These are phyloP conservation scores for Kwoniella mangroviensis DNA, from an alignment of 768 basidiomycete genomes.

Conservation along the genomic window DNA sequence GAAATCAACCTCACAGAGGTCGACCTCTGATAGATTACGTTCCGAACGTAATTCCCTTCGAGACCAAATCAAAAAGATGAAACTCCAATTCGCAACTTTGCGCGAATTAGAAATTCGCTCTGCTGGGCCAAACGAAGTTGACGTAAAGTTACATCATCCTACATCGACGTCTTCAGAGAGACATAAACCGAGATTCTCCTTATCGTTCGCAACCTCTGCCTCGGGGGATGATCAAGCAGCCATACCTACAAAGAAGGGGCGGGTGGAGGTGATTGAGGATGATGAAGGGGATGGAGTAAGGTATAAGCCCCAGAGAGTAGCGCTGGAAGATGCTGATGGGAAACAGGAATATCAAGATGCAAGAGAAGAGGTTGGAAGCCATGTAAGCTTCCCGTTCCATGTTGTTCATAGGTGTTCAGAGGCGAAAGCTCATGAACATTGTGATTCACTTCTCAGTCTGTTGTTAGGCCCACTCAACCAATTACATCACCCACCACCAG, in stretches of 20 bases:
- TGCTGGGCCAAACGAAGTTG: neutral
- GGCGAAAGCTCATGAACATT: neutral
- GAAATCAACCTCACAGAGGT: neutral
- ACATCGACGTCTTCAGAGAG: neutral
- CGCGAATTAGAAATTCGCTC: neutral
- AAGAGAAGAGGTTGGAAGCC: no score
- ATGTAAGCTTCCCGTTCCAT: no score
- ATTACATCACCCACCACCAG: neutral
- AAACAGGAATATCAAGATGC: neutral
- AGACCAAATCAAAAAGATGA: neutral
- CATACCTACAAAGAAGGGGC: neutral
- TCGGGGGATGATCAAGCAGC: neutral
- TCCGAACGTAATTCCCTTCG: neutral
- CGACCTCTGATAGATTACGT: slow-evolving; percentile 13
- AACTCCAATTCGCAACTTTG: neutral
- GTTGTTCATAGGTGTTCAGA: no score
- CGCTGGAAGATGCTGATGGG: neutral
- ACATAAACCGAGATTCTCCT: neutral
- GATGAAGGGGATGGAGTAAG: slow-evolving; percentile 7
- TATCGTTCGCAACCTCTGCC: neutral
- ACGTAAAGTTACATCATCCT: neutral
- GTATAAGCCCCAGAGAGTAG: neutral
- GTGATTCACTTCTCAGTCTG: neutral
- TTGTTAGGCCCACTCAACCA: neutral
- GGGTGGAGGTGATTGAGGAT: slow-evolving; percentile 10